phyloP scores from a whole-genome alignment of 805 yeast species.

The Starmerella sirachaensis region DNA sequence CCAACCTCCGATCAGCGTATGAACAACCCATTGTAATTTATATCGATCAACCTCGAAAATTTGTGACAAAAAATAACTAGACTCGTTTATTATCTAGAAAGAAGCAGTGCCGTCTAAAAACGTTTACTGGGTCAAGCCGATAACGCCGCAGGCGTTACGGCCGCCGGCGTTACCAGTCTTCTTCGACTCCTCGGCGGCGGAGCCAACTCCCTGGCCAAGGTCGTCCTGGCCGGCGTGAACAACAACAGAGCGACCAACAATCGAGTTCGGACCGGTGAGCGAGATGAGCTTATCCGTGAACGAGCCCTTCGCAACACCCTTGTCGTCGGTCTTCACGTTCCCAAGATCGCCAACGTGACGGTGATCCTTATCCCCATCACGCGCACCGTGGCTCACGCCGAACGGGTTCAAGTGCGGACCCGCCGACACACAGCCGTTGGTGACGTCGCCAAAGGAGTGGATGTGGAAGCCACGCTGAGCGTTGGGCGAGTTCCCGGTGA shows the following conservation, averaged over 20 bases:
- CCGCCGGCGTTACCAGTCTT: conserved; percentile 97
- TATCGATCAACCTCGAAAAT: no score
- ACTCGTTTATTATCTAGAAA: background rate
- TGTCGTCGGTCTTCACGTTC: conserved; percentile 75
- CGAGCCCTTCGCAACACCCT: conserved; percentile 86
- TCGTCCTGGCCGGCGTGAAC: conserved; percentile 89
- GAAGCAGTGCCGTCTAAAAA: background rate
- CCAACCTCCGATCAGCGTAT: no score
- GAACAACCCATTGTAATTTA: no score
- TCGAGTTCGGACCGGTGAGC: conserved; percentile 74
- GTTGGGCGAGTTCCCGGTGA: conserved; percentile 76
- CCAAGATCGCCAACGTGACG: conserved; percentile 93
- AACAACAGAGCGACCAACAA: conserved; percentile 91
- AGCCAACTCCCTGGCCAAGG: conserved; percentile 86
- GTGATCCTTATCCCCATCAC: conserved; percentile 58
- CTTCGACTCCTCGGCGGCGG: conserved; percentile 51
- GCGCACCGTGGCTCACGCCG: conserved; percentile 62
- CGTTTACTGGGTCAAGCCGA: conserved; percentile 52
- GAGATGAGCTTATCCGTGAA: conserved; percentile 66
- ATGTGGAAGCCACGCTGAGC: conserved; percentile 85
- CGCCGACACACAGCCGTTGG: conserved; percentile 97
- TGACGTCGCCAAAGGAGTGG: conserved; percentile 96
- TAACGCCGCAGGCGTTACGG: conserved; percentile 98
- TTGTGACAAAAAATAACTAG: no score
- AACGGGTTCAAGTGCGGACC: conserved; percentile 97